Base-by-base conservation (phyloP, 2,329 filamentous ascomycete genomes). In the Lanzia echinophila region DNA sequence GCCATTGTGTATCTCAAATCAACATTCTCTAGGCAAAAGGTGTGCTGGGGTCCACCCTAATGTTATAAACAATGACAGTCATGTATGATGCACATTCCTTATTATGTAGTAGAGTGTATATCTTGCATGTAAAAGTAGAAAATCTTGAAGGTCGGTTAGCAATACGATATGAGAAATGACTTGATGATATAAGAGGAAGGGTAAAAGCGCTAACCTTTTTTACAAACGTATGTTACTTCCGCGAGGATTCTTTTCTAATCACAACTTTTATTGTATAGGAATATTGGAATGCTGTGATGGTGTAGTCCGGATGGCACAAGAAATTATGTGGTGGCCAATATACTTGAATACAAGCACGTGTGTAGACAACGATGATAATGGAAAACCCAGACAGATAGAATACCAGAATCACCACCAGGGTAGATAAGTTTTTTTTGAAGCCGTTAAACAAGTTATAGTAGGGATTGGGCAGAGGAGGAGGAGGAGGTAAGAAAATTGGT, bases 1-100 rank as follows among this genome's bases (percentile, higher is more conserved):
- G 73, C 71, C 74, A 76, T 76, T 71, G 56, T 55, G 63, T 63
- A 54, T 56, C 48, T 54, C 60, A 58, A 50, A 45, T 57, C 44
- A 47, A 50, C 61, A 64, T 64, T 54, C 56, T 57, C 54, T 53
- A 49, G 4, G 41, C 19, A 19, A 34, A 42, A 47, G 24, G 34
- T 48, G 34, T 53, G 17, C 24, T 33, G 12, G 28, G 41, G 54
- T 55, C 54, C 58, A 50, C 60, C 61, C 56, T 62, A 17, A 24
- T 56, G 59, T 48, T 62, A 60, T 64, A 54, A 65, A 57, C 22
- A 60, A 45, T 24, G 24, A 34, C 28, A 47, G 39, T 49, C 33
- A 39, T 58, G 22, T 56, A 49, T 61, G 32, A 54, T 59, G 56
- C 56, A 62, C 60, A 64, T 65, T 59, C 57, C 58, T 54, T 55